These are phyloP conservation scores for Tetrastigma voinierianum DNA, from an alignment of 164 flowering plant species.

Conservation along the genomic window DNA sequence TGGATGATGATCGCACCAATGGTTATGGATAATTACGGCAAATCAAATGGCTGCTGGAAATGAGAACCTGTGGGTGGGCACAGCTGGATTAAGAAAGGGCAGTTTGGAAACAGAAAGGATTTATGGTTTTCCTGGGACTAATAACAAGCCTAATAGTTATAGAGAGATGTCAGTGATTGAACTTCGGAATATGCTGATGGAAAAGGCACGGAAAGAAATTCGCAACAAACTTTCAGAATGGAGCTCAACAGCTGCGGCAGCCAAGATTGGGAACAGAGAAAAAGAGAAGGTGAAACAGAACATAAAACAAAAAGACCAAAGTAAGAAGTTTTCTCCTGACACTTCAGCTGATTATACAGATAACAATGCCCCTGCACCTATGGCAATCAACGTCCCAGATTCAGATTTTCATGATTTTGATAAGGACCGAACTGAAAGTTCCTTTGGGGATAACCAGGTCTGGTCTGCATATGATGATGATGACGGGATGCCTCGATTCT, in stretches of 20 bases:
- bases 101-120: constrained; percentile 4
- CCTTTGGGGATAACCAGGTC: constrained; percentile 55
- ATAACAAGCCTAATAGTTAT: constrained; percentile 15
- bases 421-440: constrained; percentile 40
- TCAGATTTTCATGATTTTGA: constrained; percentile 72
- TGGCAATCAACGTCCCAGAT: constrained; percentile 63
- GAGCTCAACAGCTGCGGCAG: constrained; percentile 22
- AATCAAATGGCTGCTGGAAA: constrained; percentile 14
- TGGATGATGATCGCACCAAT: constrained; percentile 16
- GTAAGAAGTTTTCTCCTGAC: constrained; percentile 2
- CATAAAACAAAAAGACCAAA: constrained; percentile 9
- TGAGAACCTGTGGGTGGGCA: constrained; percentile 13
- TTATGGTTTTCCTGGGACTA: constrained; percentile 18
- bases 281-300: constrained; percentile 22
- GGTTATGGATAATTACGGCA: constrained; percentile 8
- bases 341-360: constrained; percentile 17
- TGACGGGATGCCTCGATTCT: constrained; percentile 76
- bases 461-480: constrained; percentile 72
- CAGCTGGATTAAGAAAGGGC: constrained; percentile 20
- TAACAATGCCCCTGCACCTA: constrained; percentile 10
- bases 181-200: constrained; percentile 30
- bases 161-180: constrained; percentile 38
- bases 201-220: constrained; percentile 35
- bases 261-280: constrained; percentile 11
- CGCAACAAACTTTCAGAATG: constrained; percentile 28